Evolutionary conservation across 176 grass and related monocot species (phyloP), one percentile per base, ranked within the genome.

Genomic region (Carex pumila): DNA sequence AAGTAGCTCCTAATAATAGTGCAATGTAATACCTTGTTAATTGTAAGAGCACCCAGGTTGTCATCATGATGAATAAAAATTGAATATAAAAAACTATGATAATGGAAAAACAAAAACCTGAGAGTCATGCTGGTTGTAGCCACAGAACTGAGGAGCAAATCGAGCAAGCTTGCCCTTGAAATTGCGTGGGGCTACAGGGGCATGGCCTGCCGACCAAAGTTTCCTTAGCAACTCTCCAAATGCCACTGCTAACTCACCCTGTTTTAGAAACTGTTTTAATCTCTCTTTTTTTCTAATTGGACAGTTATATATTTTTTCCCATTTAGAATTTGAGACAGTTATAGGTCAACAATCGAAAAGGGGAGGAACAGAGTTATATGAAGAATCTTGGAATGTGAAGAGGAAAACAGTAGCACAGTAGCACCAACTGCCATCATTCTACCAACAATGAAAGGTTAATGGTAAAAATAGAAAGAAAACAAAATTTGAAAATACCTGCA

Each of bases 61-160:
- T 57, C 36, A 47, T 36, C 5, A 64, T 17, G 32, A 62, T 25
- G 11, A 66, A 49, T 65, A 18, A 61, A 30, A 76, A 30, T 75
- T 76, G 18, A 58, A 62, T 30, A 19, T 68, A 31, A 76, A 3
- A 60, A 45, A 15, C 22, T 18, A 32, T 18, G 12, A 56, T 30
- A 65, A 82, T 25, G 31, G 59, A 37, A 17, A 61, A 69, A 66
- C 8, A 88, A 87, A 18, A 89, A 98, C 96, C 91, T 99, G 96
- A 85, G 96, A 99, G 90, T 99, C 96, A 81, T 99, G 96, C 83
- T 99, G 96, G 90, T 99, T 99, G 86, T 99, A 99, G 86, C 96
- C 96, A 84, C 96, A 92, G 67, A 99, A 99, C 66, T 99, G 96
- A 43, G 96, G 96, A 68, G 96, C 96, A 79, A 99, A 99, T 75